Percentiles rank a stretch among this genome's conserved stretches.
These are phyloP conservation scores for Bassia scoparia DNA, from an alignment of 148 eudicot species.

Conservation along the genomic window DNA sequence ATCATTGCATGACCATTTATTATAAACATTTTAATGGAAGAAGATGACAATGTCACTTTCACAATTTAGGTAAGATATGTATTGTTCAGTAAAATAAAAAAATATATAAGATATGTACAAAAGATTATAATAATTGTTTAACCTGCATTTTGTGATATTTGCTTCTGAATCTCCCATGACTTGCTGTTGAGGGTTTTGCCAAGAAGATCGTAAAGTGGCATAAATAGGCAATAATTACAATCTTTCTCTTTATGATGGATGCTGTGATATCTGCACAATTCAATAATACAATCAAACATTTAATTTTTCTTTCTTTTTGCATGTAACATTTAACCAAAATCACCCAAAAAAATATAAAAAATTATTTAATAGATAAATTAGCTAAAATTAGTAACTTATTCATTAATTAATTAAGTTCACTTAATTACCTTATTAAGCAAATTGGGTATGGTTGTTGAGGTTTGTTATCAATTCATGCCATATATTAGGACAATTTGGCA, in stretches of 20 bases:
- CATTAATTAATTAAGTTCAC: too few species aligned
- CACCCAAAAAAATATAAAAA: too few species aligned
- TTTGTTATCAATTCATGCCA: background rate
- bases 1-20: background rate
- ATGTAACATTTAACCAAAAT: background rate
- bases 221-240: conserved; percentile 75
- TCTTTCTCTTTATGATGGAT: conserved; percentile 62
- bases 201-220: conserved; percentile 74
- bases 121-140: background rate
- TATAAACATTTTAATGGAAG: background rate
- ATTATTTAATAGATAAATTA: too few species aligned
- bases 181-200: conserved; percentile 65
- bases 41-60: background rate
- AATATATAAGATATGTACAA: background rate
- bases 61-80: conserved; percentile 8
- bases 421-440: too few species aligned
- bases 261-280: conserved; percentile 60
- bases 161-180: conserved; percentile 69
- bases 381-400: too few species aligned
- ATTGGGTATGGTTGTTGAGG: background rate
- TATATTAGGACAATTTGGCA: conserved; percentile 2
- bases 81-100: too few species aligned
- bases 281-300: background rate
- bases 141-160: conserved; percentile 51
- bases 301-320: background rate